phyloP scores from a whole-genome alignment of 1,139 yeast genomes.

The Torulaspora globosa region DNA sequence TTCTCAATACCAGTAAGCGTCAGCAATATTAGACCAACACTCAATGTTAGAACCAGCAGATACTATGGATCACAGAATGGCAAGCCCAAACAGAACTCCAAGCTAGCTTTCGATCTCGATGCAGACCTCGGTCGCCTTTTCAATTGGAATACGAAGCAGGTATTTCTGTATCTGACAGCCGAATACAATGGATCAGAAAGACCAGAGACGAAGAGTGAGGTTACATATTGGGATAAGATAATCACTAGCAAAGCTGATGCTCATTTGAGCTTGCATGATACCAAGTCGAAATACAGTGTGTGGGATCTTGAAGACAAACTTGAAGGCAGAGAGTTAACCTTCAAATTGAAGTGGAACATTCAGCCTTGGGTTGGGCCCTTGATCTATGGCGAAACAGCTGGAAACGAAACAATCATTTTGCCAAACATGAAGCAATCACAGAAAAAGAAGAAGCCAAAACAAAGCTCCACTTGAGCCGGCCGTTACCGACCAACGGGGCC shows the following conservation, averaged over 20 bases:
- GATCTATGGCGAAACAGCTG: slow-evolving; percentile 58
- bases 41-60: slow-evolving; percentile 57
- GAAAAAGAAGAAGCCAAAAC: slow-evolving; percentile 2
- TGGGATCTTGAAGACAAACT: slow-evolving; percentile 79
- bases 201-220: slow-evolving; percentile 52
- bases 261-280: slow-evolving; percentile 46
- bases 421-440: slow-evolving; percentile 4
- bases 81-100: slow-evolving; percentile 75
- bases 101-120: slow-evolving; percentile 66
- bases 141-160: slow-evolving; percentile 96
- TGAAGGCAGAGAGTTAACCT: slow-evolving; percentile 61
- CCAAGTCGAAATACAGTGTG: slow-evolving; percentile 72
- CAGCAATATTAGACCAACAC: slow-evolving; percentile 40
- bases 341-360: slow-evolving; percentile 81
- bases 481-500: background rate
- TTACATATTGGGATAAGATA: slow-evolving; percentile 89
- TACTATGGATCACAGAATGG: slow-evolving; percentile 68
- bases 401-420: slow-evolving; percentile 20
- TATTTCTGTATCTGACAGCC: slow-evolving; percentile 84
- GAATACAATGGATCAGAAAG: slow-evolving; percentile 50
- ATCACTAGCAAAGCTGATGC: slow-evolving; percentile 60
- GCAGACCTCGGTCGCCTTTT: slow-evolving; percentile 69
- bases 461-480: background rate
- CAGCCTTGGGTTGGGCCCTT: slow-evolving; percentile 89
- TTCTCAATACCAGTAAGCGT: slow-evolving; percentile 45